Evolutionary conservation across 139 green algal genomes (phyloP), one percentile per base, ranked within the genome.

Genomic region (Nannochloris sp.): DNA sequence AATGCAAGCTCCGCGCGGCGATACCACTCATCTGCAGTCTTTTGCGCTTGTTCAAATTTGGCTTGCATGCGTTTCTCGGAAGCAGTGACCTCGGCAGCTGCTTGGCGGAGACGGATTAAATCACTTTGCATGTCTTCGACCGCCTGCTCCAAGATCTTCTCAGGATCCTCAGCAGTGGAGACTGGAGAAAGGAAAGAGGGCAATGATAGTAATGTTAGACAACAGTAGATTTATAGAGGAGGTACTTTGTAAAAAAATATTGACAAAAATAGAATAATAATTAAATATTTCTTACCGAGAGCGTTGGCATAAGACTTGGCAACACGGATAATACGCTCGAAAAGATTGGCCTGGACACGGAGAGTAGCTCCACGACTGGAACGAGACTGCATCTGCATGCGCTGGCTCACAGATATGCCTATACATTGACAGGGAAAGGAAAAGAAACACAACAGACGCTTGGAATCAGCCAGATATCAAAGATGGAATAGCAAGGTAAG

Each of bases 91-190:
- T 97, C 87, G 2, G 95, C 95, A 34, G 91, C 87, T 9, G 92
- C 92, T 69, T 99, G 95, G 7, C 95, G 80, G 86, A 99, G 91
- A 70, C 95, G 96, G 61, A 97, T 92, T 10, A 99, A 82, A 67
- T 99, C 95, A 48, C 81, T 77, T 78, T 98, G 88, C 92, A 99
- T 98, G 65, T 99, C 95, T 27, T 80, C 78, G 32, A 99, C 95
- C 0, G 95, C 90, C 78, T 95, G 84, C 34, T 99, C 95, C 61
- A 99, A 75, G 0, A 99, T 87, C 74, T 98, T 99, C 81, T 99
- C 95, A 2, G 95, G 95, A 65, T 99, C 95, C 75, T 96, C 90
- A 1, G 83, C 88, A 6, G 38, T 61, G 34, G 58, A 80, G 6
- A 97, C 89, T 91, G 81, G 56, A 71, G n/a, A 6, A 13, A 15